Evolutionary conservation across 257 asterid species (phyloP).

Genomic region (Solanum habrochaites): DNA sequence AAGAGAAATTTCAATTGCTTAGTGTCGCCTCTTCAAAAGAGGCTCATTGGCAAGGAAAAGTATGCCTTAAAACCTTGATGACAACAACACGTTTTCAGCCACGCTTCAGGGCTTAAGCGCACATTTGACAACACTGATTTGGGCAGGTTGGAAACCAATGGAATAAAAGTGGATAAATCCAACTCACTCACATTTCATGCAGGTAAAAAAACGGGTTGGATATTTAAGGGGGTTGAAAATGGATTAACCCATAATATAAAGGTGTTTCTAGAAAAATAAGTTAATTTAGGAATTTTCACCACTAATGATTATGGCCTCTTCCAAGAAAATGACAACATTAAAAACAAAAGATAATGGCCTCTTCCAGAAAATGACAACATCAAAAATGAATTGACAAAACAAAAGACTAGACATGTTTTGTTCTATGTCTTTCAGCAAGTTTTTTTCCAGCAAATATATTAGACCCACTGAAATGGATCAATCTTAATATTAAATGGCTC

Average conservation of each 20-base stretch:
- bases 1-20: neutral
- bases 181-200: neutral
- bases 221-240: neutral
- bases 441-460: neutral
- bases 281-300: neutral
- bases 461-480: neutral
- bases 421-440: neutral
- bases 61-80: neutral
- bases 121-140: neutral
- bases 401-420: neutral
- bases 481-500: neutral
- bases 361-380: neutral
- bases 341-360: neutral
- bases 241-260: neutral
- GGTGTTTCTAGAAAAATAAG: neutral
- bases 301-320: neutral
- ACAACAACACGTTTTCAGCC: neutral
- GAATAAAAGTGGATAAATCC: neutral
- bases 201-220: neutral
- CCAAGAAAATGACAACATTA: neutral
- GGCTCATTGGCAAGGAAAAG: neutral
- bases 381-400: neutral
- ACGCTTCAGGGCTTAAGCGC: neutral
- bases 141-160: neutral
- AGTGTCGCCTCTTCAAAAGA: neutral